Conservation (phyloP, 805 yeast genomes). For the Soucietia sequanensis region DNA sequence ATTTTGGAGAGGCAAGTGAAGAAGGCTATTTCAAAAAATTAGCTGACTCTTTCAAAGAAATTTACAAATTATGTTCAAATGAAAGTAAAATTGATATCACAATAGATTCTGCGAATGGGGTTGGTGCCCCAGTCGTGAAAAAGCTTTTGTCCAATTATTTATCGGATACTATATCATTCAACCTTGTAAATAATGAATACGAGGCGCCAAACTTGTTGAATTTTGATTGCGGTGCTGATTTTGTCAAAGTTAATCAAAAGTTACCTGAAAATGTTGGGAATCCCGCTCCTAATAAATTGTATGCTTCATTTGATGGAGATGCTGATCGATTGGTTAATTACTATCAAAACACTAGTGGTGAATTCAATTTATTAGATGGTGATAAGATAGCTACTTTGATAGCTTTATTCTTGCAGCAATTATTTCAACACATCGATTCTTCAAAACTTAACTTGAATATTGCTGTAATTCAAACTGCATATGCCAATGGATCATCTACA, state of each 20-base stretch:
- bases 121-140: constrained; percentile 77
- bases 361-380: constrained; percentile 75
- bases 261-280: constrained; percentile 59
- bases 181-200: constrained; percentile 54
- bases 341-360: constrained; percentile 38
- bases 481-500: constrained; percentile 94
- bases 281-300: constrained; percentile 49
- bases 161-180: constrained; percentile 37
- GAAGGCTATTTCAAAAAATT: constrained; percentile 70
- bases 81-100: constrained; percentile 44
- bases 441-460: constrained; percentile 42
- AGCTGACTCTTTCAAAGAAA: constrained; percentile 48
- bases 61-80: constrained; percentile 29
- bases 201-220: constrained; percentile 60
- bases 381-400: constrained; percentile 88
- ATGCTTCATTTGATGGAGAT: constrained; percentile 93
- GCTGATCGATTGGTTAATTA: constrained; percentile 93
- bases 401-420: constrained; percentile 62
- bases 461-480: constrained; percentile 96
- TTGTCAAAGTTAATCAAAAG: constrained; percentile 82
- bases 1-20: constrained; percentile 63
- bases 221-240: constrained; percentile 90
- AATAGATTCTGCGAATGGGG: constrained; percentile 95
- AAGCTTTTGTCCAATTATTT: constrained; percentile 46
- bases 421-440: constrained; percentile 47